Base-by-base conservation (phyloP, 169 alveolate species). In the Plasmodium berghei region DNA sequence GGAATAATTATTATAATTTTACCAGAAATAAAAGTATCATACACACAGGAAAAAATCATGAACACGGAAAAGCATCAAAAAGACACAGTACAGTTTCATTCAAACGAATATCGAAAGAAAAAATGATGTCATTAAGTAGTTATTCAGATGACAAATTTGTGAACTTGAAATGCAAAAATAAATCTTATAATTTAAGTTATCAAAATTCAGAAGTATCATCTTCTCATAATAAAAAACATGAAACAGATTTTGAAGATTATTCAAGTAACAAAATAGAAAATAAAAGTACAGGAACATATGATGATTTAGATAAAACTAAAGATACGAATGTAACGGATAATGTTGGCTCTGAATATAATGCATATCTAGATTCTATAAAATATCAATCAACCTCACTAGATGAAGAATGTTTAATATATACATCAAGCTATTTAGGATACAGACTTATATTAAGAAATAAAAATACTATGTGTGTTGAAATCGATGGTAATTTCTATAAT, bases 301-400 rank as follows among this genome's bases (percentile, higher is more conserved):
- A 77, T 14, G 89, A 77, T 18, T 45, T 63, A 14, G 89, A 77
- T 14, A 77, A 77, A 77, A 48, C 56, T 9, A 77, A 58, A 24
- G 56, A 77, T 10, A 40, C 45, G 5, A 49, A 69, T 34, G n/a
- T 34, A 14, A 58, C 46, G 16, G 75, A 77, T 63, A 77, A 66
- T 42, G 34, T 52, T 10, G 20, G 46, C 3, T 48, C 75, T 34
- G 91, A 86, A 14, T 69, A 86, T 3, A 28, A 86, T 86, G 40
- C 58, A 45, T 86, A 86, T 72, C 40, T 63, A 46, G 91, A 86
- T 86, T 73, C 91, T 62, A 86, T 86, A 46, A 69, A 71, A 20
- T 86, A 86, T 86, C 87, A 86, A 26, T 69, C 91, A 12, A 86
- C 87, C 42, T 86, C 87, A 10, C 64, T 86, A 63, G 91, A 86